Evolutionary conservation across 495 filamentous ascomycete species (phyloP).

Genomic region (Parmelia sp.): DNA sequence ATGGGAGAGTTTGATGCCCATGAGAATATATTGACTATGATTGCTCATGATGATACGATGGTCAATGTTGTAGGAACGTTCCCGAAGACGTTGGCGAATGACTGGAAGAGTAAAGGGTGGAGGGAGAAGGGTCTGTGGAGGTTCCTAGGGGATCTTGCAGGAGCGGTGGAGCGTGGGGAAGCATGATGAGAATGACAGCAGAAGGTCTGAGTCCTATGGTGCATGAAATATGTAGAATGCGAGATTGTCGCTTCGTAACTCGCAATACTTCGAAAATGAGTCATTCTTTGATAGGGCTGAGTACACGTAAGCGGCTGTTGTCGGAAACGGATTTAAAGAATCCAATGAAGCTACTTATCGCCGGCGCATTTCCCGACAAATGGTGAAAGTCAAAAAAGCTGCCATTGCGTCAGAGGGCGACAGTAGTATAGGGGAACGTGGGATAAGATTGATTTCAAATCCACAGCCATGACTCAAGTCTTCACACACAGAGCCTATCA

Average conservation of each 20-base stretch:
- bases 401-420: too few relatives aligned
- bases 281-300: not conserved
- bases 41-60: constrained; percentile 48
- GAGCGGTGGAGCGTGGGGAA: constrained; percentile 7
- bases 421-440: too few relatives aligned
- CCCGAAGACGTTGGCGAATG: constrained; percentile 41
- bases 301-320: too few relatives aligned
- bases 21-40: constrained; percentile 43
- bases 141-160: constrained; percentile 49
- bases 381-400: too few relatives aligned
- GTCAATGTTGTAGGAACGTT: constrained; percentile 43
- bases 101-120: constrained; percentile 47
- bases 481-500: not conserved
- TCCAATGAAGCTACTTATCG: too few relatives aligned
- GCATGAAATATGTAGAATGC: too few relatives aligned
- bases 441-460: not conserved
- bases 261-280: too few relatives aligned
- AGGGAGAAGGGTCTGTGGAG: constrained; percentile 42
- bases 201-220: not conserved
- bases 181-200: not conserved
- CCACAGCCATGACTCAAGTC: not conserved
- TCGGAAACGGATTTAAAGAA: too few relatives aligned
- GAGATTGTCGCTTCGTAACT: too few relatives aligned
- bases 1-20: constrained; percentile 44
- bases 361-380: too few relatives aligned